Base-by-base conservation (phyloP, 768 basidiomycete genomes). In the Psilocybe sp. region DNA sequence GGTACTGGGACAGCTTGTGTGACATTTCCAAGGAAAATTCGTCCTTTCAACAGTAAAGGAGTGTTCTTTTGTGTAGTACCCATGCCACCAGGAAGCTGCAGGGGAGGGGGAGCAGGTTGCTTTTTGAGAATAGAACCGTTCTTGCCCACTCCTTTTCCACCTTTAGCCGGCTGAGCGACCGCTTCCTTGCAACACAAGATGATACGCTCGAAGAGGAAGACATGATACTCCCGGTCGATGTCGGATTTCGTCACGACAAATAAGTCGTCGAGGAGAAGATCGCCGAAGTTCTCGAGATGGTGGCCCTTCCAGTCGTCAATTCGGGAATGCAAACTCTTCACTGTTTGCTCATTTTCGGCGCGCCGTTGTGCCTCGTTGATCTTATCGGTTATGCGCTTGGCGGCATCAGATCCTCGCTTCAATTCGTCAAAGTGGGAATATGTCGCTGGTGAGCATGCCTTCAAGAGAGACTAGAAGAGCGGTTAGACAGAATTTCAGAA, bases 281-380 rank as follows among this genome's bases (percentile, higher is more conserved):
- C 84, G 52, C 97, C 97, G 56, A 99, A 98, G 66, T 93, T 90
- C 58, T 84, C 84, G 35, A 98, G 78, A 59, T 96, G 91, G 67
- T 99, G 97, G 10, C 96, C 96, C 67, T 98, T 98, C 97, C 97
- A 99, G 66, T 99, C 97, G 56, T 95, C 92, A 41, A 99, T 93
- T 40, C 97, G 85, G 23, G 75, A 73, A 54, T 85, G 78, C 7
- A 99, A 81, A 59, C 87, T 89, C 67, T 88, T 83, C 49, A 97
- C 93, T 4, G 93, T 97, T 59, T 86, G 87, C 38, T 85, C 75
- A 60, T 99, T 98, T 72, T 98, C 91, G 44, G 90, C 85, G 43
- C 90, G 84, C 43, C 97, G 82, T 66, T 94, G 85, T 19, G 92
- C 89, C 68, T 98, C 97, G 65, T 98, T 98, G 69, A 98, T 93